Conservation (phyloP, 139 green algal species). For the Haematococcus lacustris region DNA sequence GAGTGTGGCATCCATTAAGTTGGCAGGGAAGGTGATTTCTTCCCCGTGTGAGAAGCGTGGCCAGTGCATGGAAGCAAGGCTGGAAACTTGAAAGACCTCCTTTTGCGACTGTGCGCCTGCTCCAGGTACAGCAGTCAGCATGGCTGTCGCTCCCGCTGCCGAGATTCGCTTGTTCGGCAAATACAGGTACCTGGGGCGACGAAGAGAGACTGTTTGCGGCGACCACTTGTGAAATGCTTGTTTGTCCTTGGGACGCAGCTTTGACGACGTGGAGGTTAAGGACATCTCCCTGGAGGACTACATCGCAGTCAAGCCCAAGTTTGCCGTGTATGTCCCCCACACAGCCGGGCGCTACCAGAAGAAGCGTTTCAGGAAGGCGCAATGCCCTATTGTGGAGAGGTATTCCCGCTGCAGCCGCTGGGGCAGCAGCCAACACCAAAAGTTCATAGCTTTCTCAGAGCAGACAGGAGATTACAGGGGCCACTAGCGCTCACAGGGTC, state of each 20-base stretch:
- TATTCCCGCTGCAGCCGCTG: too few species aligned
- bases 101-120: too few species aligned
- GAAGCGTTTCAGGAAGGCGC: slow-evolving; percentile 97
- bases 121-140: too few species aligned
- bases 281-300: slow-evolving; percentile 99
- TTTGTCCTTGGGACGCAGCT: slow-evolving; percentile 49
- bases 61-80: too few species aligned
- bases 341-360: slow-evolving; percentile 96
- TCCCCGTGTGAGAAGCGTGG: too few species aligned
- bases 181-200: slow-evolving; percentile 28
- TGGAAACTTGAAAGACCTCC: too few species aligned
- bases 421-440: too few species aligned
- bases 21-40: too few species aligned
- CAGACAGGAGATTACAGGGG: too few species aligned
- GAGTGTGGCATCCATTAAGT: too few species aligned
- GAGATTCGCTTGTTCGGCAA: slow-evolving; percentile 90
- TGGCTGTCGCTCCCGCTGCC: neutral
- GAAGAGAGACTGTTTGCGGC: neutral
- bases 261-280: slow-evolving; percentile 93
- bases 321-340: slow-evolving; percentile 91
- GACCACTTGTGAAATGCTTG: neutral
- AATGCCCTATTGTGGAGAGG: slow-evolving; percentile 98
- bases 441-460: too few species aligned
- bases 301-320: slow-evolving; percentile 96
- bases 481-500: too few species aligned